Evolutionary conservation across 2,329 filamentous ascomycete species (phyloP).

Genomic region (Lachnellula willkommii): DNA sequence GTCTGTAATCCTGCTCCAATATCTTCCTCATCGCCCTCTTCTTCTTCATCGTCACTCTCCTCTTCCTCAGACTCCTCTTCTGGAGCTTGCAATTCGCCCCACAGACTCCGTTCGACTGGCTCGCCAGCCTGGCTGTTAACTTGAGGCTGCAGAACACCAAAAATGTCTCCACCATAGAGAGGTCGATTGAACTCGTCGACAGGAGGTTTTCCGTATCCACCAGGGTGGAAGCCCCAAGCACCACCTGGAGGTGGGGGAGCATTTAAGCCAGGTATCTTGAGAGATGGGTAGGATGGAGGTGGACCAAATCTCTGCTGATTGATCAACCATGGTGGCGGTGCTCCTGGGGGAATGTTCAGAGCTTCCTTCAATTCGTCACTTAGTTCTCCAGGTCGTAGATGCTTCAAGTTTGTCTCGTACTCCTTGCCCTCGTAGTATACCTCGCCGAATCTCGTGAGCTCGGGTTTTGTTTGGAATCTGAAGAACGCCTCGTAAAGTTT

Average conservation of each 20-base stretch:
- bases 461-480: slow-evolving; percentile 92
- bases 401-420: slow-evolving; percentile 88
- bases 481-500: slow-evolving; percentile 99
- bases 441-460: slow-evolving; percentile 89
- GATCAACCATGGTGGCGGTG: slow-evolving; percentile 93
- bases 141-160: slow-evolving; percentile 66
- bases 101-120: slow-evolving; percentile 78
- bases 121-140: slow-evolving; percentile 63
- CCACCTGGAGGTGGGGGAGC: slow-evolving; percentile 85
- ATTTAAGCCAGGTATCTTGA: slow-evolving; percentile 92
- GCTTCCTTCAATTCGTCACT: slow-evolving; percentile 88
- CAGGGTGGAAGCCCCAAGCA: slow-evolving; percentile 91
- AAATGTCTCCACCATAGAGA: slow-evolving; percentile 90
- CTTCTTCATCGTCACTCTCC: slow-evolving; percentile 67
- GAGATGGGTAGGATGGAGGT: slow-evolving; percentile 88
- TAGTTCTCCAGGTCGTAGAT: slow-evolving; percentile 84
- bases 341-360: slow-evolving; percentile 85
- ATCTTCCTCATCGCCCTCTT: slow-evolving; percentile 57
- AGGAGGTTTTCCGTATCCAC: slow-evolving; percentile 93
- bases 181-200: slow-evolving; percentile 90
- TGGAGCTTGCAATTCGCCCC: slow-evolving; percentile 84
- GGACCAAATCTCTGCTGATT: slow-evolving; percentile 93
- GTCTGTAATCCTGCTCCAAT: slow-evolving; percentile 65
- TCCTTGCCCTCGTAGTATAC: slow-evolving; percentile 99
- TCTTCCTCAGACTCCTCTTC: slow-evolving; percentile 70